phyloP scores from a whole-genome alignment of 2,329 filamentous ascomycete species.

The Colletotrichum limetticola region DNA sequence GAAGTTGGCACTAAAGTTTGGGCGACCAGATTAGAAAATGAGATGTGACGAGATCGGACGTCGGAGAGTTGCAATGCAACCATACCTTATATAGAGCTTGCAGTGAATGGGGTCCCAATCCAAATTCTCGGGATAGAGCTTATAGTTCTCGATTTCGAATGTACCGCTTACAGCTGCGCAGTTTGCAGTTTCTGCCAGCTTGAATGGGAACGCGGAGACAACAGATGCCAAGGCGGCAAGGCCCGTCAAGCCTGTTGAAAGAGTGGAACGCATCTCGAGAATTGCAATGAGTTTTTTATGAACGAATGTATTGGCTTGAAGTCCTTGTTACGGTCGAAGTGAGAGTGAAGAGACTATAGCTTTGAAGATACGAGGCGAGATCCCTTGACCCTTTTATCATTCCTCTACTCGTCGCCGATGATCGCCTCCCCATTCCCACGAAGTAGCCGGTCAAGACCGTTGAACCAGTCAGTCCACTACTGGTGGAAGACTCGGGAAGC shows the following conservation, averaged over 20 bases:
- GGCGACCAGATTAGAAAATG: background rate
- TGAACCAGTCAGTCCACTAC: background rate
- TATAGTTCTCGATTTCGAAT: background rate
- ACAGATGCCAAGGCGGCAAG: background rate
- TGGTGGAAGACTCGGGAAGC: background rate
- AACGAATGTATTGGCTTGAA: background rate
- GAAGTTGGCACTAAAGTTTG: background rate
- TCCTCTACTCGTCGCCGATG: background rate
- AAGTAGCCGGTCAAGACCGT: background rate
- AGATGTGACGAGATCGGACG: background rate
- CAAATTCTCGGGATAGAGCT: background rate
- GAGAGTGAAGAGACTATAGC: background rate
- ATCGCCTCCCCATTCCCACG: background rate
- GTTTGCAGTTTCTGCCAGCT: background rate
- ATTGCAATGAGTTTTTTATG: background rate
- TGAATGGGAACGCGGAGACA: background rate
- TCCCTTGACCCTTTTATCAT: background rate
- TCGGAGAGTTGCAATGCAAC: background rate
- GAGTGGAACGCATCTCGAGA: background rate
- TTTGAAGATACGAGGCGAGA: background rate
- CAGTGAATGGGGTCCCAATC: background rate
- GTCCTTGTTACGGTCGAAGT: background rate
- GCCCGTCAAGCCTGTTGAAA: background rate
- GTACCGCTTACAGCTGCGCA: background rate
- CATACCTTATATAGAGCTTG: conserved; percentile 7